Evolutionary conservation across 2,329 filamentous ascomycete species (phyloP), one percentile per base, ranked within the genome.

Genomic region (Aschersonia sp.): DNA sequence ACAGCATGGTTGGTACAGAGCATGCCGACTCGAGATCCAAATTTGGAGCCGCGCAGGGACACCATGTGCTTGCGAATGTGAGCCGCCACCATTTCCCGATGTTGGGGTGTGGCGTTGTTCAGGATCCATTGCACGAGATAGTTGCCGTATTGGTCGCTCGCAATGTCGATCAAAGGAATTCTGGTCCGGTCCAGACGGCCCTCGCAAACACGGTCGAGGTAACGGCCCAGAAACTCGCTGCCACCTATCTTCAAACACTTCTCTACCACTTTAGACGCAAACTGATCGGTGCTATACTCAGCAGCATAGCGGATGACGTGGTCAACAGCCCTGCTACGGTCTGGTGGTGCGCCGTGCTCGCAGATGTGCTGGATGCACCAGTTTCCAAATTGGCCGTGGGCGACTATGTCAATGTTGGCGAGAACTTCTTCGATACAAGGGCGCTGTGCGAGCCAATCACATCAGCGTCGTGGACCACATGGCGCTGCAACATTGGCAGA

Each of bases 361-460:
- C 92, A 98, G 58, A 98, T 89, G 67, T 98, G 92, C 68, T 98
- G 92, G 59, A 98, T 97, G 70, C 92, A 98, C 92, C 92, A 98
- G 64, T 98, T 98, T 48, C 92, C 92, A 61, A 98, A 98, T 63
- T 98, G 92, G 30, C 92, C 92, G 63, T 96, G 91, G 50, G 92
- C 86, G 59, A 98, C 89, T 52, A 95, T 85, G 66, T 98, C 89
- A 57, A 98, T 95, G 62, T 92, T 96, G 51, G 78, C 79, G 49
- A 98, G 78, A 40, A 98, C 92, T 65, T 98, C 92, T 64, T 95
- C 89, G 60, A 98, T 94, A 61, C 92, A 96, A 44, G 89, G 89
- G 51, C 94, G 89, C 89, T 94, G 55, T n/a, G 53, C 5, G 43
- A 12, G 53, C 3, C 6, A 20, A 42, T 42, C 7, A 38, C 12